Evolutionary conservation across 177 flowering plant genomes (phyloP).

Genomic region (Vitis hybrid): DNA sequence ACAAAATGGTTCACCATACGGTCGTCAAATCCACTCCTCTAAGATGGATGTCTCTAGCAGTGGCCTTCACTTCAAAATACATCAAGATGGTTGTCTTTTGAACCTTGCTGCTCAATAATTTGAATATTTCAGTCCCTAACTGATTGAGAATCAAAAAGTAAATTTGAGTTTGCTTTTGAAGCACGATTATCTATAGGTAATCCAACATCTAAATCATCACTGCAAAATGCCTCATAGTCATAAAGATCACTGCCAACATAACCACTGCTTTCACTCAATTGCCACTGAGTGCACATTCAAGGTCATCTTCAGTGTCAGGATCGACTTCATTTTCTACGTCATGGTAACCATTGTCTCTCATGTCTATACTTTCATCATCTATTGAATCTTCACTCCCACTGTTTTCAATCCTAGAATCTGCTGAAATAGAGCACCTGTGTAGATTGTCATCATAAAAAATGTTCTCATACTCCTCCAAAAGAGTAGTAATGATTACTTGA

Average conservation of each 20-base stretch:
- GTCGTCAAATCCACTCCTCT: no score
- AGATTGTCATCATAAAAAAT: constrained; percentile 85
- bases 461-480: constrained; percentile 89
- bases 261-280: constrained; percentile 90
- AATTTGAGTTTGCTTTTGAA: constrained; percentile 28
- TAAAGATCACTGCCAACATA: constrained; percentile 85
- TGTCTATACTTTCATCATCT: constrained; percentile 70
- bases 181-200: constrained; percentile 32
- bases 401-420: constrained; percentile 75
- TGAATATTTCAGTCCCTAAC: constrained; percentile 32
- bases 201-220: constrained; percentile 67
- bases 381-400: constrained; percentile 83
- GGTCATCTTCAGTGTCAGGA: constrained; percentile 69
- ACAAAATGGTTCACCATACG: no score
- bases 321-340: constrained; percentile 84
- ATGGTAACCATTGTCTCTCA: constrained; percentile 80
- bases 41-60: no score
- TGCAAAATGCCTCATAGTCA: constrained; percentile 79
- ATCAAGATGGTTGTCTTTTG: no score
- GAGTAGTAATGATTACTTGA: constrained; percentile 81
- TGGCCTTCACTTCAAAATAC: no score
- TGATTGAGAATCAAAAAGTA: constrained; percentile 28
- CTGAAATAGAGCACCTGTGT: constrained; percentile 80
- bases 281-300: constrained; percentile 75
- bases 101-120: constrained; percentile 34